phyloP scores from a whole-genome alignment of 169 alveolate species.

The Eimeria praecox region DNA sequence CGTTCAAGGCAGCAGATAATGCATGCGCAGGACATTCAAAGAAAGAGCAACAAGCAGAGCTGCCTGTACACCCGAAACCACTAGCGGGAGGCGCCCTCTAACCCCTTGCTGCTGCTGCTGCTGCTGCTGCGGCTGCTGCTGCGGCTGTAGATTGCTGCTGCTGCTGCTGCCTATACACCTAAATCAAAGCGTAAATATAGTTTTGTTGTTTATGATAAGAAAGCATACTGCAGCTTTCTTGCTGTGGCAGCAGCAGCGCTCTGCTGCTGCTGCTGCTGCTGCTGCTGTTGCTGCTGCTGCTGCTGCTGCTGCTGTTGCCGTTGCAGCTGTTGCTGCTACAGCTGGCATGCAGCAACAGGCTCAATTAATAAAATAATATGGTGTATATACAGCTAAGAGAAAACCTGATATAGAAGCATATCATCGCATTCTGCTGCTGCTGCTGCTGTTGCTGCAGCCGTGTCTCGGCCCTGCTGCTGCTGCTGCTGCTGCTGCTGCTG shows the following conservation, averaged over 20 bases:
- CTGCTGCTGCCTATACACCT: constrained; percentile 16
- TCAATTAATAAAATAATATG: background rate
- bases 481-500: constrained; percentile 28
- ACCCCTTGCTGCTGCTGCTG: constrained; percentile 45
- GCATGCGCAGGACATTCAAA: background rate
- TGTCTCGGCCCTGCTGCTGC: constrained; percentile 47
- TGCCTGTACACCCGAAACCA: background rate
- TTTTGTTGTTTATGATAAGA: background rate
- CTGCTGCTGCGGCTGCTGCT: constrained; percentile 36
- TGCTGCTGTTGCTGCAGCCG: constrained; percentile 38
- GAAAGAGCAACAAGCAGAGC: background rate
- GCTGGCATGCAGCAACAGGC: background rate
- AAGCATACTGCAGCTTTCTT: constrained; percentile 27
- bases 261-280: constrained; percentile 57
- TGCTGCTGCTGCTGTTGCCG: constrained; percentile 49
- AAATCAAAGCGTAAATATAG: background rate
- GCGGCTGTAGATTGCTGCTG: constrained; percentile 41
- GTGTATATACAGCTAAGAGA: background rate
- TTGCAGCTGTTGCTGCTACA: constrained; percentile 13
- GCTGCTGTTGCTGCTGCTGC: constrained; percentile 28
- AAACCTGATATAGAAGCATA: background rate
- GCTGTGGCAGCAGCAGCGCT: constrained; percentile 48
- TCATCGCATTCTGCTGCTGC: constrained; percentile 27
- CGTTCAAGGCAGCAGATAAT: background rate
- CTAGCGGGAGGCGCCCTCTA: background rate